Evolutionary conservation across 2,329 filamentous ascomycete genomes (phyloP).

Genomic region (Aspergillus sp.): DNA sequence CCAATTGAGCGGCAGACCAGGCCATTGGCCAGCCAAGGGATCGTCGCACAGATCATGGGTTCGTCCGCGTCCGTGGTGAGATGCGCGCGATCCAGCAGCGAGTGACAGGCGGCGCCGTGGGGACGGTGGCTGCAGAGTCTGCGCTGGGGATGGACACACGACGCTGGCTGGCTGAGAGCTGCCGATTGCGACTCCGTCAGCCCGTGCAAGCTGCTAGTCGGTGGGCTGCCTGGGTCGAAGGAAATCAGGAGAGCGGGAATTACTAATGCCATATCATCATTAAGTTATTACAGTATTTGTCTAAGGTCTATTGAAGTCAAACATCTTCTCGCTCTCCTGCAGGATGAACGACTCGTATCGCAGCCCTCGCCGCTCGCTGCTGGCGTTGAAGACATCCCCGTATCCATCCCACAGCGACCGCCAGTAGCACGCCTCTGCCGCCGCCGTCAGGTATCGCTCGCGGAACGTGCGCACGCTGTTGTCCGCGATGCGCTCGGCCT

Average conservation of each 20-base stretch:
- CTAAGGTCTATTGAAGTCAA: conserved; percentile 15
- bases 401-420: conserved; percentile 40
- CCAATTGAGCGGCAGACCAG: no score
- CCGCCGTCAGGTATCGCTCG: conserved; percentile 51
- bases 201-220: not conserved
- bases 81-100: not conserved
- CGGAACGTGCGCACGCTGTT: conserved; percentile 47
- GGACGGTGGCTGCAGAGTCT: not conserved
- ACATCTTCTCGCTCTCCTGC: conserved; percentile 26
- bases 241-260: no score
- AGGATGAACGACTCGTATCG: conserved; percentile 33
- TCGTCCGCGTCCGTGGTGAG: conserved; percentile 7
- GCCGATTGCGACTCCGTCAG: not conserved
- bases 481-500: conserved; percentile 46
- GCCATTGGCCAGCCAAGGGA: conserved; percentile 17
- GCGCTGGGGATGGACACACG: not conserved
- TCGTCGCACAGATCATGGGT: conserved; percentile 26
- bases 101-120: not conserved
- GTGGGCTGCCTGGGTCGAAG: no score
- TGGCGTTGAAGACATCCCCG: conserved; percentile 21
- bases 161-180: conserved; percentile 5
- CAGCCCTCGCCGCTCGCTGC: conserved; percentile 16
- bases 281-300: not conserved
- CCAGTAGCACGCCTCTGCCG: conserved; percentile 55
- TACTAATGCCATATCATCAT: no score